Conservation (phyloP, 2,329 filamentous ascomycete genomes). For the Trematosphaeria pertusa region DNA sequence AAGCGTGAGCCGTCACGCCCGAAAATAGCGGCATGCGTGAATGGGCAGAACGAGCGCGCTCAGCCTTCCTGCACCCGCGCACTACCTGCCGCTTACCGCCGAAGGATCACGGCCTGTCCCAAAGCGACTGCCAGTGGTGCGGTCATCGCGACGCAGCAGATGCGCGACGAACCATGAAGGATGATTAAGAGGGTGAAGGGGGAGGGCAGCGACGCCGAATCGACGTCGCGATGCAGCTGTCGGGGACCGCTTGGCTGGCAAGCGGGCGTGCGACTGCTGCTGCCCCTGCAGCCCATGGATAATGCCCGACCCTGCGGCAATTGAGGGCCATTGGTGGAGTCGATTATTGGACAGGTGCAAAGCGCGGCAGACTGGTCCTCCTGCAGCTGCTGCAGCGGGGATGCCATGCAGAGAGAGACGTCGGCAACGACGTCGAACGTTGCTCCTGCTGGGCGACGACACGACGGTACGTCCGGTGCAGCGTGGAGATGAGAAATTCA, state of each 20-base stretch:
- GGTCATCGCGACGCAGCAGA: conserved; percentile 23
- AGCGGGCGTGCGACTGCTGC: neutral
- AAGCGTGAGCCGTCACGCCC: conserved; percentile 16
- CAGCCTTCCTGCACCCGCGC: conserved; percentile 40
- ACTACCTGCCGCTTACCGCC: conserved; percentile 36
- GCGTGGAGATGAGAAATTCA: conserved; percentile 12
- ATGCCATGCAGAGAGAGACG: neutral
- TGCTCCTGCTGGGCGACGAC: conserved; percentile 7
- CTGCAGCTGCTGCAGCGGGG: conserved; percentile 22
- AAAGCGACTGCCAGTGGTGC: conserved; percentile 7
- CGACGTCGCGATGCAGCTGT: conserved; percentile 9
- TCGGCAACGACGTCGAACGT: neutral
- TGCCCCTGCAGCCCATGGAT: conserved; percentile 24
- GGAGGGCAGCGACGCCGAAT: conserved; percentile 11
- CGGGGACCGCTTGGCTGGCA: conserved; percentile 9
- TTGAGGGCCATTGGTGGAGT: conserved; percentile 24
- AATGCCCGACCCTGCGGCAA: conserved; percentile 17
- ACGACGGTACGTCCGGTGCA: conserved; percentile 5
- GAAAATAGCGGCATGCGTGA: conserved; percentile 39
- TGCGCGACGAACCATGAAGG: neutral
- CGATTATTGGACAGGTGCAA: conserved; percentile 20
- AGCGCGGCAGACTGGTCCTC: conserved; percentile 29
- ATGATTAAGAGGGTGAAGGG: conserved; percentile 4
- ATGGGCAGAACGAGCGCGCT: conserved; percentile 27
- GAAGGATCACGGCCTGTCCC: conserved; percentile 26